Percentiles rank a stretch among this genome's conserved stretches.
Evolutionary conservation across 352 stramenopile genomes (phyloP).

Genomic region (Globisporangium irregulare): DNA sequence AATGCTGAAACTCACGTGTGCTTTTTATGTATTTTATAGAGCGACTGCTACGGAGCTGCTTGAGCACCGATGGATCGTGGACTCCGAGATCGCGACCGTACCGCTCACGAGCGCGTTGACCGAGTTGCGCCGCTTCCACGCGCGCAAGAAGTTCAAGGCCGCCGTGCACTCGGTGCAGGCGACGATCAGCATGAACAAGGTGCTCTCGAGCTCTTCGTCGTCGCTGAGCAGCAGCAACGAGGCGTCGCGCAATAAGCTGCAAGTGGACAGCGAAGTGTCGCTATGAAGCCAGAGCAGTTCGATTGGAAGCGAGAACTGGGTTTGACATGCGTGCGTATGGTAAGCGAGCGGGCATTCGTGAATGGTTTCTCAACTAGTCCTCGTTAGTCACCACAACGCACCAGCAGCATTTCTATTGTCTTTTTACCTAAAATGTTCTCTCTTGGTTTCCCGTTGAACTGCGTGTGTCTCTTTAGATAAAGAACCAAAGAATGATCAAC

Average conservation of each 20-base stretch:
- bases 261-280: constrained; percentile 37
- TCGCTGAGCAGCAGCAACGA: constrained; percentile 19
- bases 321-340: constrained; percentile 6
- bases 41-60: constrained; percentile 57
- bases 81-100: constrained; percentile 62
- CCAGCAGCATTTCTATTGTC: neutral
- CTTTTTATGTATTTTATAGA: constrained; percentile 12
- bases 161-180: constrained; percentile 76
- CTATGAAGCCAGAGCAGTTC: constrained; percentile 31
- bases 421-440: neutral
- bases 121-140: constrained; percentile 78
- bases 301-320: constrained; percentile 20
- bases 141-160: constrained; percentile 81
- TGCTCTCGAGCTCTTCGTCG: constrained; percentile 33
- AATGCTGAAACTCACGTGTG: too few relatives aligned
- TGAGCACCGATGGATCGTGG: constrained; percentile 74
- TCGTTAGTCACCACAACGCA: neutral
- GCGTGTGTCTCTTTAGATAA: constrained; percentile 12
- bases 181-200: constrained; percentile 83
- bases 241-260: constrained; percentile 17
- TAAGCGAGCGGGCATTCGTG: neutral
- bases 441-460: constrained; percentile 6
- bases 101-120: constrained; percentile 72
- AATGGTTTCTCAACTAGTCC: neutral
- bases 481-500: constrained; percentile 9